These are phyloP conservation scores for Phytophthora melonis DNA, from an alignment of 352 stramenopile species.

Conservation along the genomic window DNA sequence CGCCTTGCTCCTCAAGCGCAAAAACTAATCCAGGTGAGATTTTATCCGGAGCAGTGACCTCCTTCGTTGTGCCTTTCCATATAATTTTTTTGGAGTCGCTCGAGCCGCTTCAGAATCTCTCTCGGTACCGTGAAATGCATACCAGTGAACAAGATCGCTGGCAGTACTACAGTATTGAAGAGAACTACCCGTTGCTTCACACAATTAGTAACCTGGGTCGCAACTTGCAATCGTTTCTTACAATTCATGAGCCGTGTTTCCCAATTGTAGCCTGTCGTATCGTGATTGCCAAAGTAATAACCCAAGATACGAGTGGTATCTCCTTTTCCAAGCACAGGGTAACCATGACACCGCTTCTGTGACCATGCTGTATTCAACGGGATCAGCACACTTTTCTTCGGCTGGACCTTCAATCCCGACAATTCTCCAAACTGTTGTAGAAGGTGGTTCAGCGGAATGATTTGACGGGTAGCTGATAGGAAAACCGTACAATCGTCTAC, in stretches of 20 bases:
- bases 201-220: constrained; percentile 1
- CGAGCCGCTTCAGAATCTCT: background rate
- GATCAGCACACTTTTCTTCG: constrained; percentile 9
- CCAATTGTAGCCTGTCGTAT: constrained; percentile 2
- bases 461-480: background rate
- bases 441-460: background rate
- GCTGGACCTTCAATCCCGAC: constrained; percentile 13
- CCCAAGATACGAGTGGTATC: background rate
- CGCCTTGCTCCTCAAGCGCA: too few relatives aligned
- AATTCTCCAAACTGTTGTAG: constrained; percentile 5
- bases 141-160: constrained; percentile 12
- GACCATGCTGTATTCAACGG: background rate
- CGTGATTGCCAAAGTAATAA: constrained; percentile 2
- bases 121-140: background rate
- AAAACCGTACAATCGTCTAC: constrained; percentile 20
- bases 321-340: constrained; percentile 1
- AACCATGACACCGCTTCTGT: background rate
- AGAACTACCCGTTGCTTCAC: constrained; percentile 4
- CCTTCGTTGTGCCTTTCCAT: constrained; percentile 7
- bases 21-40: background rate
- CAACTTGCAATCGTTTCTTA: constrained; percentile 1
- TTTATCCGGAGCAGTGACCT: background rate
- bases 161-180: constrained; percentile 11
- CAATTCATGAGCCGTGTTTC: background rate
- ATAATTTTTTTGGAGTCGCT: constrained; percentile 17